Percentiles rank a stretch among this genome's conserved stretches.
Conservation (phyloP, 192 early-diverging fungal genomes). For the Dispira parvispora region DNA sequence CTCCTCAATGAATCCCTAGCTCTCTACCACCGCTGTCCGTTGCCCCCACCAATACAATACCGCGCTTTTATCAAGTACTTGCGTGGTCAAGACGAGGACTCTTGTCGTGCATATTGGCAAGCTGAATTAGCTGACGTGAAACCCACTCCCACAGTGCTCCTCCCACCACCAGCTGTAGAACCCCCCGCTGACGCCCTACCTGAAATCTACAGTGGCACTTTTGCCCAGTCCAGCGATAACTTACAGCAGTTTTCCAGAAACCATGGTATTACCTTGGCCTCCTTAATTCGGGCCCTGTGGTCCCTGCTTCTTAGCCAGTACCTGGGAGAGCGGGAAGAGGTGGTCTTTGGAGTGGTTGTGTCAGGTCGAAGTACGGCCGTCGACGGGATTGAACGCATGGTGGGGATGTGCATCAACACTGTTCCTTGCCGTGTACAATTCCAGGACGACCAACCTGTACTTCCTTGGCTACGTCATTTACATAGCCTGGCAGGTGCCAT, state of each 20-base stretch:
- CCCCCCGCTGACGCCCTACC: not conserved
- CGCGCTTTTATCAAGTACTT: not conserved
- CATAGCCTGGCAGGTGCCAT: too few species aligned
- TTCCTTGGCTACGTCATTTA: too few species aligned
- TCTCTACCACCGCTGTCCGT: constrained; percentile 1
- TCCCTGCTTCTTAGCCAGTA: constrained; percentile 1
- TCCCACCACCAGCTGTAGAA: not conserved
- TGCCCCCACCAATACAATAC: constrained; percentile 3
- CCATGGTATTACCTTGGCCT: not conserved
- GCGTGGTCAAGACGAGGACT: not conserved
- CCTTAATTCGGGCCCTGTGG: constrained; percentile 5
- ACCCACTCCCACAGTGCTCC: constrained; percentile 5
- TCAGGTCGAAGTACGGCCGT: constrained; percentile 3
- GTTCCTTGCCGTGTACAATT: not conserved
- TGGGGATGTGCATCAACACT: constrained; percentile 7
- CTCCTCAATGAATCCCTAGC: not conserved
- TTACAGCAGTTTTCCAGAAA: not conserved
- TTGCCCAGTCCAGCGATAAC: not conserved
- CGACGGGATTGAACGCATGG: constrained; percentile 6
- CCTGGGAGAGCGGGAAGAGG: not conserved
- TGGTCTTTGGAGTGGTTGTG: not conserved
- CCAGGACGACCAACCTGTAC: too few species aligned
- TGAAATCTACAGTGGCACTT: not conserved
- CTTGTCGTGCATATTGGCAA: not conserved
- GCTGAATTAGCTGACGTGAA: not conserved